Percentiles rank a stretch among this genome's conserved stretches.
These are phyloP conservation scores for Linum usitatissimum DNA, from an alignment of 345 rosid genomes.

Conservation along the genomic window DNA sequence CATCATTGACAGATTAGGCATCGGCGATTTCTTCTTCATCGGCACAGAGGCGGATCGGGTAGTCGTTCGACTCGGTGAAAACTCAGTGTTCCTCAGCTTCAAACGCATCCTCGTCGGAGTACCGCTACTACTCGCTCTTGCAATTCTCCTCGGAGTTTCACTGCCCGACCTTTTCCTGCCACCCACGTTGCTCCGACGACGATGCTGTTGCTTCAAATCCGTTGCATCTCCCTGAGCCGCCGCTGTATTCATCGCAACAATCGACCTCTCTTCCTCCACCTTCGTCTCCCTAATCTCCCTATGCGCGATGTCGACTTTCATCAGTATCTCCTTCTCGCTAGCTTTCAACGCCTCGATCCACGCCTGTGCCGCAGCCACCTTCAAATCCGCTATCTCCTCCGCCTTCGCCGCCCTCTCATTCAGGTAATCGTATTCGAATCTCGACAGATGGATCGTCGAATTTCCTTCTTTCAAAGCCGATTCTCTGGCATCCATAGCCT, in stretches of 20 bases:
- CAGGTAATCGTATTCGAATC: constrained; percentile 74
- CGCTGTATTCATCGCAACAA: neutral
- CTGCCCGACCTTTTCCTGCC: too few species aligned
- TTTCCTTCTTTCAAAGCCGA: constrained; percentile 28
- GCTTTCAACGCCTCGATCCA: constrained; percentile 80
- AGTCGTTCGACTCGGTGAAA: too few species aligned
- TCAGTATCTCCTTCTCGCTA: constrained; percentile 55
- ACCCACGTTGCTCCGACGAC: too few species aligned
- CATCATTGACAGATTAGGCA: too few species aligned
- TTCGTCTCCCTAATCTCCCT: constrained; percentile 35
- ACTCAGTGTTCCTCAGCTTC: too few species aligned
- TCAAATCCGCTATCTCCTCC: constrained; percentile 70
- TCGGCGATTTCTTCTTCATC: too few species aligned
- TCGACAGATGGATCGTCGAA: constrained; percentile 42
- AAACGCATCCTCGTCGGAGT: too few species aligned
- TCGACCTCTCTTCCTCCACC: constrained; percentile 51
- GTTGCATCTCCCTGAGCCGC: too few species aligned
- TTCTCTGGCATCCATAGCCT: constrained; percentile 36
- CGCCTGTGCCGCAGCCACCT: constrained; percentile 86
- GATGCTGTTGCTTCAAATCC: too few species aligned
- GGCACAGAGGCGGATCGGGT: too few species aligned
- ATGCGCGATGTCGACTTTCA: constrained; percentile 44
- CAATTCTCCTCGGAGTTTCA: too few species aligned
- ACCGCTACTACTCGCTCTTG: too few species aligned
- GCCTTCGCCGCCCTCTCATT: constrained; percentile 52